Base-by-base conservation (phyloP, 2,329 filamentous ascomycete genomes). In the Eurotiales sp. region DNA sequence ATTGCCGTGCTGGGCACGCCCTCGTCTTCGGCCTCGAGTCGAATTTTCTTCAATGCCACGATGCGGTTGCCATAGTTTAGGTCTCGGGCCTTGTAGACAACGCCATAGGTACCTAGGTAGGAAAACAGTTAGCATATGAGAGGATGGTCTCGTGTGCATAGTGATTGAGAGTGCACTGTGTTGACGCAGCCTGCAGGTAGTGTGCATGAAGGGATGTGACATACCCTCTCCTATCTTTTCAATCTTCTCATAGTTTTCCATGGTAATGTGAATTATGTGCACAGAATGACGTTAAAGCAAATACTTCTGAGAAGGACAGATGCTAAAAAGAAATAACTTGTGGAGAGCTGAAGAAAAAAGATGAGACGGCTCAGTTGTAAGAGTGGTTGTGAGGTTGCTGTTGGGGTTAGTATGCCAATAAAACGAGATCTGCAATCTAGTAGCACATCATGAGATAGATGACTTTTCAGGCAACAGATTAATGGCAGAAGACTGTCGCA, bases 201-300 rank as follows among this genome's bases (percentile, higher is more conserved):
- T 11, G 22, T 17, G 10, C 8, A 50, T 29, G 23, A 17, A 21
- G 32, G 23, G 25, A 30, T 14, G 22, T 30, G 46, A 69, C 81
- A 63, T 75, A 93, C 90, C 90, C 82, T 96, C 90, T 72, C 90
- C 90, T 65, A 96, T 90, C 79, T 96, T 96, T 77, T 96, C 90
- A 65, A 96, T 82, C 77, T 95, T 95, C 75, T 95, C 88, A 72
- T 96, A 96, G 75, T 95, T 95, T 73, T 96, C 90, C 90, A 96
- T 95, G 59, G 29, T 41, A 27, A 5, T 27, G 25, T 2, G 8
- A 37, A 19, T 19, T 37, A 19, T 37, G 5, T 19, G 34, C 34
- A 21, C 34, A 37, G 15, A 37, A 37, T 37, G 21, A 10, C 2
- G 15, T 21, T 5, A 27, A 27, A 27, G 10, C 10, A 27, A 27